These are phyloP conservation scores for Leishmania aethiopica DNA, from an alignment of 208 protist genomes.

Conservation along the genomic window DNA sequence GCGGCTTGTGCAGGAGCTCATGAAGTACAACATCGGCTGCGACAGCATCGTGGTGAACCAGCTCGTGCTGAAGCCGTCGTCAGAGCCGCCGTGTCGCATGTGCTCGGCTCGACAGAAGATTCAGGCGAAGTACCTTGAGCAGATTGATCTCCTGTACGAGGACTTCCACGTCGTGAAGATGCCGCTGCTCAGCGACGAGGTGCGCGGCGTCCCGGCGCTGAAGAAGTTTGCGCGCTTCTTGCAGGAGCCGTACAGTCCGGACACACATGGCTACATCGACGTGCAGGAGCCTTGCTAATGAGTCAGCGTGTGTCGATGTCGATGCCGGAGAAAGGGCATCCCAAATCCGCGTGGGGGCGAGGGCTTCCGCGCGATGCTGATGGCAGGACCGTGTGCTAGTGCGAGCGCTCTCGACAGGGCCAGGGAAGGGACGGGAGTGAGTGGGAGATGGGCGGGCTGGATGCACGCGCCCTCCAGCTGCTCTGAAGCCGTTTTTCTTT, in stretches of 20 bases:
- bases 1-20: conserved; percentile 97
- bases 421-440: background rate
- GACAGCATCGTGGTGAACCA: conserved; percentile 98
- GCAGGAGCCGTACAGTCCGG: conserved; percentile 57
- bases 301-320: background rate
- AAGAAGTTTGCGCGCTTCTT: conserved; percentile 78
- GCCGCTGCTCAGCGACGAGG: conserved; percentile 92
- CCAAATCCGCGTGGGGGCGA: too few species aligned
- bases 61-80: conserved; percentile 73
- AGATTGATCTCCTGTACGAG: conserved; percentile 97
- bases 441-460: background rate
- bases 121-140: conserved; percentile 95
- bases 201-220: conserved; percentile 84
- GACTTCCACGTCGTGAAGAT: conserved; percentile 94
- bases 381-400: background rate
- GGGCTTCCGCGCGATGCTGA: background rate
- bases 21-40: conserved; percentile 95
- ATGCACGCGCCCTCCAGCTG: background rate
- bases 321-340: too few species aligned
- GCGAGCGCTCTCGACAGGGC: background rate
- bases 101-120: conserved; percentile 92
- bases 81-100: conserved; percentile 73
- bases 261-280: conserved; percentile 65
- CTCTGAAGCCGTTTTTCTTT: background rate
- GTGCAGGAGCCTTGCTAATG: conserved; percentile 12